These are phyloP conservation scores for Agrocybe praecox DNA, from an alignment of 768 basidiomycete genomes.

Conservation along the genomic window DNA sequence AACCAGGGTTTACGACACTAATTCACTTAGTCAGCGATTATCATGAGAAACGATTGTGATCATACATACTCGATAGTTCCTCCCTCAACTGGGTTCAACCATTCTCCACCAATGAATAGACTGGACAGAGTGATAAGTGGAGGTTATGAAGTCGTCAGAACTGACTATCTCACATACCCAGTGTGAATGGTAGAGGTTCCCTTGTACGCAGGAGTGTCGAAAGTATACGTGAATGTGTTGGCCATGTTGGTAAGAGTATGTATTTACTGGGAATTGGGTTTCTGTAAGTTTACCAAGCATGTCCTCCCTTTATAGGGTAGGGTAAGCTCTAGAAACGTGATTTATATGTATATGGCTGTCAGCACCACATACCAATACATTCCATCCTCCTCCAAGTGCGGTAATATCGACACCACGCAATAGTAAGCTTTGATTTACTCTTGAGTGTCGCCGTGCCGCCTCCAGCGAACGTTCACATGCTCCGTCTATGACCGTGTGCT, in stretches of 20 bases:
- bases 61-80: conserved; percentile 66
- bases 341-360: too few relatives aligned
- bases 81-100: conserved; percentile 56
- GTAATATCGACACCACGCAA: too few relatives aligned
- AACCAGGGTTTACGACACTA: conserved; percentile 61
- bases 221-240: conserved; percentile 44
- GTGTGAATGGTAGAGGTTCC: conserved; percentile 56
- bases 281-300: too few relatives aligned
- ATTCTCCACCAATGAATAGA: conserved; percentile 72
- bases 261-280: too few relatives aligned
- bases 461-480: too few relatives aligned
- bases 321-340: too few relatives aligned
- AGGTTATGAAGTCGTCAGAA: background rate
- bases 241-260: conserved; percentile 27
- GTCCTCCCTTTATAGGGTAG: too few relatives aligned
- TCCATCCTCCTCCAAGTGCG: too few relatives aligned
- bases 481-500: too few relatives aligned
- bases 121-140: conserved; percentile 29
- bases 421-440: too few relatives aligned
- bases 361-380: too few relatives aligned
- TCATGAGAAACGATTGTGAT: background rate
- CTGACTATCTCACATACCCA: conserved; percentile 34
- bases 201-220: conserved; percentile 56
- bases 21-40: background rate
- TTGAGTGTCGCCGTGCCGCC: too few relatives aligned